These are phyloP conservation scores for Pseudocercospora fijiensis DNA, from an alignment of 2,329 filamentous ascomycete species.

Conservation along the genomic window DNA sequence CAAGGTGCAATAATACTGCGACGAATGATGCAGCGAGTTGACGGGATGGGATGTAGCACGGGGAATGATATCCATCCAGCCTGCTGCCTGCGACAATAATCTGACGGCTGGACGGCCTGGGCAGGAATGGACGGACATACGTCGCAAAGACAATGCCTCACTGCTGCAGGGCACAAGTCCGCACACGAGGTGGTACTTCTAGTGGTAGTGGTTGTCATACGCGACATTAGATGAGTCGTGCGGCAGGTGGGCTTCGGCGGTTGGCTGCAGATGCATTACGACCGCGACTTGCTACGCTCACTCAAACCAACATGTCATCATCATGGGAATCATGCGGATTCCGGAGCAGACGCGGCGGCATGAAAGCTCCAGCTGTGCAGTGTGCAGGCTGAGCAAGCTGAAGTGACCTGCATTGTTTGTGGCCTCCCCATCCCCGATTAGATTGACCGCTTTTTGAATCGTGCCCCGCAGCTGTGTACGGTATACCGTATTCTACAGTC, in stretches of 20 bases:
- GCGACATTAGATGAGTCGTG: constrained; percentile 4
- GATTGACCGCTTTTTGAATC: constrained; percentile 2
- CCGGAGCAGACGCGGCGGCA: background rate
- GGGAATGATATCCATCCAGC: constrained; percentile 1
- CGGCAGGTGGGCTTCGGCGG: background rate
- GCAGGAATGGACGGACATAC: constrained; percentile 1
- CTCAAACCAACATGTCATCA: constrained; percentile 4
- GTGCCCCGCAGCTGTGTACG: constrained; percentile 1
- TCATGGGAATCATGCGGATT: background rate
- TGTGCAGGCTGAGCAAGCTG: constrained; percentile 1
- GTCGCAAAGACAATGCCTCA: background rate
- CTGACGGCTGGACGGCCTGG: constrained; percentile 2
- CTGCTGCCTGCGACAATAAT: background rate
- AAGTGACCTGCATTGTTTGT: background rate
- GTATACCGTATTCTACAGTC: too few relatives aligned
- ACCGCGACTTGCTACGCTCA: background rate
- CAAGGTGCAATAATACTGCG: background rate
- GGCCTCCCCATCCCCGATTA: background rate
- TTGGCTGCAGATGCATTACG: background rate
- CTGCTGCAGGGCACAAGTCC: constrained; percentile 6
- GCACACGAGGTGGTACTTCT: background rate
- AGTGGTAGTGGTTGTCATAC: background rate
- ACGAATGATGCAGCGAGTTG: background rate
- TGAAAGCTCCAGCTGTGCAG: too few relatives aligned
- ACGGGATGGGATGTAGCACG: background rate